Base-by-base conservation (phyloP, 73 alveolate species). In the Symbiodinium pilosum region DNA sequence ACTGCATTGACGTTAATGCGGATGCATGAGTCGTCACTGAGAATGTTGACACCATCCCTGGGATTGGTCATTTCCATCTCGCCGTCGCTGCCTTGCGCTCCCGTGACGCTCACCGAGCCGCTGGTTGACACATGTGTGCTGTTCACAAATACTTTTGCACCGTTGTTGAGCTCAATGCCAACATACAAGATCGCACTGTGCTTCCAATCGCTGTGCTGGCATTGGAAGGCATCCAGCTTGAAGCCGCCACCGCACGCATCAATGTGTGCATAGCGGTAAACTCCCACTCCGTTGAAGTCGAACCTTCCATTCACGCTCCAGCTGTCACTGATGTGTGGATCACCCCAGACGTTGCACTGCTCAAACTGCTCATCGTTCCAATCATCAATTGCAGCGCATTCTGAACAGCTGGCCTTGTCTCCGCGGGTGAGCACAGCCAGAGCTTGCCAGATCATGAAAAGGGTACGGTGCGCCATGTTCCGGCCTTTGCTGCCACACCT, bases 291-390 rank as follows among this genome's bases (percentile, higher is more conserved):
- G 38, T 64, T 32, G 81, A 64, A 64, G 81, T 64, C 81, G 38
- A 64, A 64, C 30, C 81, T 64, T 9, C 81, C 81, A n/a, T 64
- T 64, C 38, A 64, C 81, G 34, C 81, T 64, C 81, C 81, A 64
- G 81, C 81, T 64, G 81, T 64, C 81, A 64, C 81, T 64, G 81
- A n/a, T 28, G 81, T 64, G 81, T 28, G 81, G 81, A n/a, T 64
- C 81, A 64, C 81, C 81, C 81, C 81, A 64, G 14, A 20, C 32
- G 12, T 64, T 64, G 38, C 81, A 64, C 12, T 38, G 24, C 81
- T 64, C 81, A 1, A 64, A n/a, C 24, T n/a, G 81, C 81, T 64
- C 38, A 28, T 64, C 81, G 81, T 64, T 64, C 81, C 81, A 64
- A 28, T 64, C 81, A 24, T 20, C 81, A 24, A 64, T 64, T 38